These are phyloP conservation scores for Exophiala oligosperma DNA, from an alignment of 2,329 filamentous ascomycete species.

Conservation along the genomic window DNA sequence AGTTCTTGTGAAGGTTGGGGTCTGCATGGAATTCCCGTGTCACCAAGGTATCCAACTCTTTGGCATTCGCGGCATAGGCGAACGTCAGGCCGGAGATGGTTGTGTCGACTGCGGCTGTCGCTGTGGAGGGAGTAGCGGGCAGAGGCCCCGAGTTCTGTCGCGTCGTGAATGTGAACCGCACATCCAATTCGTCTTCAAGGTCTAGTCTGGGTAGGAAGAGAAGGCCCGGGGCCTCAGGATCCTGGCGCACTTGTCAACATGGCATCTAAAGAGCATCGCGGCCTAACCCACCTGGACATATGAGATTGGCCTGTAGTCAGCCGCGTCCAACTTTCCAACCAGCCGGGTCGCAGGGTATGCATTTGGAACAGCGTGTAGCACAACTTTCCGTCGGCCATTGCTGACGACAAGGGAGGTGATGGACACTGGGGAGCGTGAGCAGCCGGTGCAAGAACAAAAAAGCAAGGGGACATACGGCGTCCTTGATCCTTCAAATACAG, in stretches of 20 bases:
- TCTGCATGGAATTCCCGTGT: slow-evolving; percentile 96
- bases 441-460: slow-evolving; percentile 21
- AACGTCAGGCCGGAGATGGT: slow-evolving; percentile 87
- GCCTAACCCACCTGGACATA: slow-evolving; percentile 76
- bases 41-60: slow-evolving; percentile 89
- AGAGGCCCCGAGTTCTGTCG: slow-evolving; percentile 52
- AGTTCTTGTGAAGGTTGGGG: slow-evolving; percentile 94
- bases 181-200: slow-evolving; percentile 89
- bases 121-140: slow-evolving; percentile 53
- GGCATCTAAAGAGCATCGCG: not conserved
- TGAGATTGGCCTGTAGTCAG: slow-evolving; percentile 77
- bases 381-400: slow-evolving; percentile 73
- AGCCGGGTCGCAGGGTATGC: slow-evolving; percentile 81
- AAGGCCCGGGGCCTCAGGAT: slow-evolving; percentile 63
- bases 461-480: slow-evolving; percentile 65
- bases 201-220: slow-evolving; percentile 78
- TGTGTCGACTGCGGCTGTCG: slow-evolving; percentile 61
- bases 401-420: slow-evolving; percentile 81
- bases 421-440: slow-evolving; percentile 62
- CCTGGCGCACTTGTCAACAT: slow-evolving; percentile 52
- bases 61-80: slow-evolving; percentile 79
- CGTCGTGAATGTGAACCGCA: slow-evolving; percentile 89
- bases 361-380: slow-evolving; percentile 80
- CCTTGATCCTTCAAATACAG: slow-evolving; percentile 90
- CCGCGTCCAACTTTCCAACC: slow-evolving; percentile 67